Conservation (phyloP, 768 basidiomycete species). For the Leucocoprinus sp. region DNA sequence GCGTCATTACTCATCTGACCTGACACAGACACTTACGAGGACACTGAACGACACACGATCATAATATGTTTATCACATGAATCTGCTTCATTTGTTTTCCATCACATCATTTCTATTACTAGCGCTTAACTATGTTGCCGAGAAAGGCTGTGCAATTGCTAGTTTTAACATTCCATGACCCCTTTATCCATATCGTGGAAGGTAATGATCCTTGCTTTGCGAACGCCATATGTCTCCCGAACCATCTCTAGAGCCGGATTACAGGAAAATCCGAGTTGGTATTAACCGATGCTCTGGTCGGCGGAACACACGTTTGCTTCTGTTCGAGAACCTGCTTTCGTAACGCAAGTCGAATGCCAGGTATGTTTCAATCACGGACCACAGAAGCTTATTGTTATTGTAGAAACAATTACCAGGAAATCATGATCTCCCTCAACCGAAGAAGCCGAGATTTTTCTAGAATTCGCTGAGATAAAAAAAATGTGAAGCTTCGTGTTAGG, state of each 20-base stretch:
- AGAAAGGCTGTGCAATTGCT: too few species aligned
- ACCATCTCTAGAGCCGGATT: too few species aligned
- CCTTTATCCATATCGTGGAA: too few species aligned
- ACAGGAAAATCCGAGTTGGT: neutral
- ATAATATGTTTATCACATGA: too few species aligned
- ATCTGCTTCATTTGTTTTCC: too few species aligned
- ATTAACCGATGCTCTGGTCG: neutral
- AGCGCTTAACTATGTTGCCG: too few species aligned
- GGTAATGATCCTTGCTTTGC: too few species aligned
- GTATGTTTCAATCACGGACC: neutral
- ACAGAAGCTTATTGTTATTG: neutral
- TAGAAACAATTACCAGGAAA: neutral
- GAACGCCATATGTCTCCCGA: too few species aligned
- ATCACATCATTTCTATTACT: too few species aligned
- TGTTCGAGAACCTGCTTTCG: neutral
- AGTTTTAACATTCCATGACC: too few species aligned
- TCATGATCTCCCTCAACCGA: neutral
- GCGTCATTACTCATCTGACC: neutral
- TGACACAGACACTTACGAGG: too few species aligned
- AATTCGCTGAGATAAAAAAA: constrained; percentile 9
- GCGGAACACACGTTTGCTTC: neutral
- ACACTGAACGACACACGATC: too few species aligned
- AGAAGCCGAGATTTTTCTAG: constrained; percentile 5
- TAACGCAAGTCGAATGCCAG: neutral
- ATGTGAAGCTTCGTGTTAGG: neutral